Percentiles rank a stretch among this genome's conserved stretches.
Conservation (phyloP, 2,329 filamentous ascomycete species). For the Gremmenia infestans region DNA sequence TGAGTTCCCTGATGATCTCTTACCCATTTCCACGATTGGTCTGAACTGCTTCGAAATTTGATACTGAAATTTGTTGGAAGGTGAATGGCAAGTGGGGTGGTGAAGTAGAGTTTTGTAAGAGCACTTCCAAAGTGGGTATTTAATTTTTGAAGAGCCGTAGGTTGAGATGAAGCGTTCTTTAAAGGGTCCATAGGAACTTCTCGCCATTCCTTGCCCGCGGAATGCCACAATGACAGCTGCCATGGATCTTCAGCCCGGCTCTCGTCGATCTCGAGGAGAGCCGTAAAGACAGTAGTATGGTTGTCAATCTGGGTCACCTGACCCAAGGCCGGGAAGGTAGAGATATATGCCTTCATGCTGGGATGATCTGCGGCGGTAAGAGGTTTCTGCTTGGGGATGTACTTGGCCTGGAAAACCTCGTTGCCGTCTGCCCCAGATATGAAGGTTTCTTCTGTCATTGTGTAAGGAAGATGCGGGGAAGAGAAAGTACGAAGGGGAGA, state of each 20-base stretch:
- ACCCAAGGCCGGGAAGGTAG: conserved; percentile 67
- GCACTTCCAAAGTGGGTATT: conserved; percentile 25
- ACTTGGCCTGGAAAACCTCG: conserved; percentile 30
- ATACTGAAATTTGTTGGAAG: conserved; percentile 60
- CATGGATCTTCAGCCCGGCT: conserved; percentile 53
- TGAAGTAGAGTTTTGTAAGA: conserved; percentile 49
- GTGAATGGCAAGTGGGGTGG: conserved; percentile 42
- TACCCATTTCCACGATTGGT: conserved; percentile 64
- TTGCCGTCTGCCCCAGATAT: conserved; percentile 28
- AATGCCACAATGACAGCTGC: conserved; percentile 73
- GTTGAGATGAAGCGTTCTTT: conserved; percentile 25
- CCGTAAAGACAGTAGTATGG: conserved; percentile 54
- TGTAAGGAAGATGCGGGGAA: conserved; percentile 13
- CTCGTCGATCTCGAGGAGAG: conserved; percentile 61
- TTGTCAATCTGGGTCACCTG: conserved; percentile 60
- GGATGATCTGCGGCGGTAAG: conserved; percentile 33
- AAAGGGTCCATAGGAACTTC: conserved; percentile 43
- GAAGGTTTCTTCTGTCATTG: conserved; percentile 13
- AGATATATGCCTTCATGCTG: conserved; percentile 49
- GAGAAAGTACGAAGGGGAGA: neutral
- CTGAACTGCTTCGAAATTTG: conserved; percentile 54
- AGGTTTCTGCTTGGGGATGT: conserved; percentile 30
- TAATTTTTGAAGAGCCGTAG: conserved; percentile 48
- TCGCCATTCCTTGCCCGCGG: conserved; percentile 48
- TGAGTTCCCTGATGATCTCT: conserved; percentile 56